Evolutionary conservation across 148 eudicot species (phyloP).

Genomic region (Drosera capensis): DNA sequence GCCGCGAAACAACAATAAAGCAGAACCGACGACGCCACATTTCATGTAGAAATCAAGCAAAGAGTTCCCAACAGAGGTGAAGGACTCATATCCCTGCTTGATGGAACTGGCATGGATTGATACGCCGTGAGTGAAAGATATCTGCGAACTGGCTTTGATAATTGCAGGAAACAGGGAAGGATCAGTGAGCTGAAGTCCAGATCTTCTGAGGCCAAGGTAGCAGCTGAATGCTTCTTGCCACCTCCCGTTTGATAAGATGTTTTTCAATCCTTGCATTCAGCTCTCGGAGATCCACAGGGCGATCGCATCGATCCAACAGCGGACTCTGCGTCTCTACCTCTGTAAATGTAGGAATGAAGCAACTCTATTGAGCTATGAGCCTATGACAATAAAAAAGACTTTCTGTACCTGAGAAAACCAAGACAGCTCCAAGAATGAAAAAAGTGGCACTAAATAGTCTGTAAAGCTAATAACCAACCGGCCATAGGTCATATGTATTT

Average conservation of each 20-base stretch:
- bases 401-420: too few relatives aligned
- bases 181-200: conserved; percentile 26
- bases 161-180: conserved; percentile 36
- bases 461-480: too few relatives aligned
- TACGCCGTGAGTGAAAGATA: conserved; percentile 33
- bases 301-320: too few relatives aligned
- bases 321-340: too few relatives aligned
- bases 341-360: too few relatives aligned
- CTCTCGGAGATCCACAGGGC: too few relatives aligned
- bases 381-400: too few relatives aligned
- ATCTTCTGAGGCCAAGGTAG: conserved; percentile 20
- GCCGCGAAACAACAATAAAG: conserved; percentile 20
- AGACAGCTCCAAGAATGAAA: too few relatives aligned
- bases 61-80: conserved; percentile 47
- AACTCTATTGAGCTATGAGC: too few relatives aligned
- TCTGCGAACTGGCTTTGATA: conserved; percentile 43
- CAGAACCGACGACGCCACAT: conserved; percentile 27
- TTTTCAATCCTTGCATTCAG: conserved; percentile 27
- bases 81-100: conserved; percentile 46
- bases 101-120: conserved; percentile 47
- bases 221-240: conserved; percentile 36
- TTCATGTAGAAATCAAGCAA: conserved; percentile 48
- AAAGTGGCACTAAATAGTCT: too few relatives aligned
- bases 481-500: too few relatives aligned
- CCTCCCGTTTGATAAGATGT: conserved; percentile 19